Evolutionary conservation across 306 rosid species (phyloP), one percentile per base, ranked within the genome.

Genomic region (Castanea sativa): DNA sequence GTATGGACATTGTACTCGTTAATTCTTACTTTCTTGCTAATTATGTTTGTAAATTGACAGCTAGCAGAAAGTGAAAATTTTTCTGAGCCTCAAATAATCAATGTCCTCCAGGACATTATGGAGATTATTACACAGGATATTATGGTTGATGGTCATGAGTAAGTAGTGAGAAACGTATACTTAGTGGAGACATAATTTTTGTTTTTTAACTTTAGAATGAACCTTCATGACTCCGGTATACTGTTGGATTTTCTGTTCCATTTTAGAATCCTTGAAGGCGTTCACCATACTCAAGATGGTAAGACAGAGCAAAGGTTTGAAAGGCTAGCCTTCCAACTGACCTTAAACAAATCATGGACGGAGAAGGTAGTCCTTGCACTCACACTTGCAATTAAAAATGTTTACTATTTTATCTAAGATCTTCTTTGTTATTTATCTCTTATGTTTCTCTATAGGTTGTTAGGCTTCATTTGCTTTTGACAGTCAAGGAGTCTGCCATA

Each of bases 401-500:
- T 25, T 81, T 25, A 41, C 29, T 69, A 27, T 73, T 76, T 78
- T 45, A 82, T 67, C 29, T 55, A 18, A 58, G 67, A 60, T 45
- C 13, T n/a, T 76, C 79, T 76, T 80, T 65, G 80, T 86, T 71
- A 58, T 74, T 35, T 51, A n/a, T 81, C 73, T 69, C 30, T 58
- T 19, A 20, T 69, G 61, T 90, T 71, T 45, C 49, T 87, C 63
- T 27, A 20, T 80, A 95, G 99, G 96, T 93, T 43, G 80, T 84
- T 73, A 86, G 99, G 85, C 99, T 95, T 84, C 85, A 84, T 84
- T 89, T 93, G 88, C 99, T 95, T 82, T 91, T 95, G 83, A 93
- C 96, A 2, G 92, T 91, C 78, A 95, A 95, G 85, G 99, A 95
- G 76, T 95, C 99, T 49, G 99, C 97, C 81, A 93, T 95, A 78